Conservation (phyloP, 1,284 basidiomycete genomes). For the Earliella scabrosa region DNA sequence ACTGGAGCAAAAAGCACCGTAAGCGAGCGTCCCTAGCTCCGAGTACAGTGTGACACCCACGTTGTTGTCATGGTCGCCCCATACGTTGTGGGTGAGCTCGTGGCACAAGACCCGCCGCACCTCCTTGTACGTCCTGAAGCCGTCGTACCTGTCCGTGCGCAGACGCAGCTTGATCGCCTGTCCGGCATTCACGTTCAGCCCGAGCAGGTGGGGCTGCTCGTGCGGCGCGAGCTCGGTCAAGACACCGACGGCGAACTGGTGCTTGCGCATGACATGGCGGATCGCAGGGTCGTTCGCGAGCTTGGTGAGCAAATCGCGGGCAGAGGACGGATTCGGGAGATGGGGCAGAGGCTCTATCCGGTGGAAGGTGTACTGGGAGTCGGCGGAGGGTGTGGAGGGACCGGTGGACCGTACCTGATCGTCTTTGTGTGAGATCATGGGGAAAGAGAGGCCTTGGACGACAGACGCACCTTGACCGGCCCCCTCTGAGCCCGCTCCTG, state of each 20-base stretch:
- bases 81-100: conserved; percentile 77
- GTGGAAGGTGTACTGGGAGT: conserved; percentile 64
- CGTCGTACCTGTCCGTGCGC: conserved; percentile 72
- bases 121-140: conserved; percentile 68
- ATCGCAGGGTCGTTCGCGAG: conserved; percentile 74
- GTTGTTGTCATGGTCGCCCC: conserved; percentile 72
- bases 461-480: conserved; percentile 55
- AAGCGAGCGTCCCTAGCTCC: not conserved
- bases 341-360: conserved; percentile 61
- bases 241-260: conserved; percentile 65
- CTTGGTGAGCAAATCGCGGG: conserved; percentile 54
- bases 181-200: conserved; percentile 70
- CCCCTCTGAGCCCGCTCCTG: conserved; percentile 59
- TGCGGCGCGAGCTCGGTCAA: conserved; percentile 79
- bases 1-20: conserved; percentile 41
- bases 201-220: conserved; percentile 71
- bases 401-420: conserved; percentile 60
- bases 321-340: conserved; percentile 63
- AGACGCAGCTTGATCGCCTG: conserved; percentile 67
- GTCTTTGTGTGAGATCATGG: not conserved
- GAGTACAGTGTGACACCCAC: conserved; percentile 47
- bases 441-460: not conserved
- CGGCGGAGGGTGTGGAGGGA: conserved; percentile 37
- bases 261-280: conserved; percentile 66
- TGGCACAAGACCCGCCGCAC: conserved; percentile 74